phyloP scores from a whole-genome alignment of 345 rosid genomes.

The Euphorbia peplus region DNA sequence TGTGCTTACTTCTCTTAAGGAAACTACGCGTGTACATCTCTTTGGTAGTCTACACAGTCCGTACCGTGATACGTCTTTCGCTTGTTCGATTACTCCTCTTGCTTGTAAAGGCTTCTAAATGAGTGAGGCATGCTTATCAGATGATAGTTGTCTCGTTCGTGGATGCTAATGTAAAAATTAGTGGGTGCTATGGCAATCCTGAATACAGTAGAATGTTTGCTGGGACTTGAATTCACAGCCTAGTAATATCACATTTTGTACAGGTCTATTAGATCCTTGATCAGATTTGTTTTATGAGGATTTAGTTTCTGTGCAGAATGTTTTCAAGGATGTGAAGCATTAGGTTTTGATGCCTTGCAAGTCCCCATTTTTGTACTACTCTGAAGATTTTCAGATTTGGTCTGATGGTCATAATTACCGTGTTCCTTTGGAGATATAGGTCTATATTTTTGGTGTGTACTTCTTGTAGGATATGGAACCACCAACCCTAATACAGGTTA shows the following conservation, averaged over 20 bases:
- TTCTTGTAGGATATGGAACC: background rate
- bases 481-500: background rate
- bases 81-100: no score
- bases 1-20: no score
- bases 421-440: background rate
- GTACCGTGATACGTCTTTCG: no score
- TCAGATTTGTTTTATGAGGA: background rate
- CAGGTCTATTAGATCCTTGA: background rate
- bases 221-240: constrained; percentile 2
- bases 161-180: no score
- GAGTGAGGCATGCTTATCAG: no score
- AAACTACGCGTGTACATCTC: no score
- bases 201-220: background rate
- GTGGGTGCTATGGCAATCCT: background rate
- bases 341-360: background rate
- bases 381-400: background rate
- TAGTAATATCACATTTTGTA: background rate
- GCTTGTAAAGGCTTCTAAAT: no score
- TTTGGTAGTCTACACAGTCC: no score
- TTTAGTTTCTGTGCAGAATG: background rate
- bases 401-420: background rate
- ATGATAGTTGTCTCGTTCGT: no score
- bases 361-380: background rate
- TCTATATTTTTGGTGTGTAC: background rate
- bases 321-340: constrained; percentile 3